Conservation (phyloP, 495 filamentous ascomycete genomes). For the Trichoderma virens region DNA sequence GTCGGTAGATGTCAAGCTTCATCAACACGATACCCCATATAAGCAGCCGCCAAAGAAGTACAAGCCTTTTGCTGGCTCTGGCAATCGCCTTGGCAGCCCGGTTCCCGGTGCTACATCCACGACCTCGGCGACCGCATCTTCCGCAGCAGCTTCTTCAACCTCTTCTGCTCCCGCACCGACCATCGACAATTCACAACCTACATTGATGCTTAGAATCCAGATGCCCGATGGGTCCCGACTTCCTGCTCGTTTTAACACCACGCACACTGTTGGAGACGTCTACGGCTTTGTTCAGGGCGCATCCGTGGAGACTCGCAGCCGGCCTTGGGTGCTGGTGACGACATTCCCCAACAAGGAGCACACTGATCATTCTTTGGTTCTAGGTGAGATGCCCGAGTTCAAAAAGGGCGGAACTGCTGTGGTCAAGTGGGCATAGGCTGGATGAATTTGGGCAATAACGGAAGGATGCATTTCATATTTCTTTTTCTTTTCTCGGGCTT, state of each 20-base stretch:
- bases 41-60: slow-evolving; percentile 74
- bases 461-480: background rate
- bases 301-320: slow-evolving; percentile 46
- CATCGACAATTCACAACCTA: slow-evolving; percentile 71
- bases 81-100: slow-evolving; percentile 85
- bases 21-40: slow-evolving; percentile 82
- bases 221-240: slow-evolving; percentile 84
- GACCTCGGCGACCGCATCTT: slow-evolving; percentile 27
- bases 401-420: slow-evolving; percentile 74
- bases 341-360: slow-evolving; percentile 96
- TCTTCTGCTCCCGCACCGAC: slow-evolving; percentile 28
- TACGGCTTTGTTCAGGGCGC: slow-evolving; percentile 75
- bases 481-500: background rate
- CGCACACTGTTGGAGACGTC: slow-evolving; percentile 83
- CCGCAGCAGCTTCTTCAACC: slow-evolving; percentile 34
- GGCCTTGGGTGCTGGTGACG: slow-evolving; percentile 79
- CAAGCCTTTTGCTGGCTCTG: slow-evolving; percentile 75
- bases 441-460: background rate
- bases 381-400: slow-evolving; percentile 78
- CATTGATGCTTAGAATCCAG: slow-evolving; percentile 74
- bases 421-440: slow-evolving; percentile 68
- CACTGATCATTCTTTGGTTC: slow-evolving; percentile 55
- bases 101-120: slow-evolving; percentile 56
- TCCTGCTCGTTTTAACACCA: slow-evolving; percentile 83
- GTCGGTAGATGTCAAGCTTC: slow-evolving; percentile 82